A percentile compares a stretch with the other conserved stretches of the same genome.
Evolutionary conservation across 139 green algal genomes (phyloP).

Genomic region (Parachlorella kessleri): DNA sequence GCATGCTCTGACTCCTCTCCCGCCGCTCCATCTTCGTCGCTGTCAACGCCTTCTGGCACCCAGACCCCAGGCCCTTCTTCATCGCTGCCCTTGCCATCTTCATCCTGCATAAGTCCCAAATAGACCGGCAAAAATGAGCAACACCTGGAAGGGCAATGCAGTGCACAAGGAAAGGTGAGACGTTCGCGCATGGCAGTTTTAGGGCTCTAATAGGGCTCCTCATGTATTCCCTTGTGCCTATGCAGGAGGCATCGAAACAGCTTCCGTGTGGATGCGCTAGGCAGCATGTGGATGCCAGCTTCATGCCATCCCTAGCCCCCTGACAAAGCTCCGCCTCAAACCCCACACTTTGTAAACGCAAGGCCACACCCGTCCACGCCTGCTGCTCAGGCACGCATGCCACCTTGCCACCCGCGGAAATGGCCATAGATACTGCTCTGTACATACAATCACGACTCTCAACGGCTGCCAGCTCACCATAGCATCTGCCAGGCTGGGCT

Average conservation of each 20-base stretch:
- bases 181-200: too few relatives aligned
- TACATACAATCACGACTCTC: neutral
- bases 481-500: constrained; percentile 41
- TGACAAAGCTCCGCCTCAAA: too few relatives aligned
- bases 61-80: neutral
- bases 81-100: neutral
- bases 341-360: too few relatives aligned
- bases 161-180: too few relatives aligned
- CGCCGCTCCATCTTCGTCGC: neutral
- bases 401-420: neutral
- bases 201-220: too few relatives aligned
- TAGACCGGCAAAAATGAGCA: neutral
- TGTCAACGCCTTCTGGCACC: neutral
- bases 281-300: neutral
- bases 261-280: neutral
- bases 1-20: neutral
- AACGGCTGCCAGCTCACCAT: neutral
- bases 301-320: too few relatives aligned
- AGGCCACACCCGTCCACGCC: neutral
- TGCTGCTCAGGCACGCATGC: neutral
- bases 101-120: neutral
- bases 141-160: neutral
- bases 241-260: neutral
- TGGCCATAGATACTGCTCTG: neutral
- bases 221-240: neutral